Base-by-base conservation (phyloP, 257 asterid genomes). In the Mitragyna speciosa region DNA sequence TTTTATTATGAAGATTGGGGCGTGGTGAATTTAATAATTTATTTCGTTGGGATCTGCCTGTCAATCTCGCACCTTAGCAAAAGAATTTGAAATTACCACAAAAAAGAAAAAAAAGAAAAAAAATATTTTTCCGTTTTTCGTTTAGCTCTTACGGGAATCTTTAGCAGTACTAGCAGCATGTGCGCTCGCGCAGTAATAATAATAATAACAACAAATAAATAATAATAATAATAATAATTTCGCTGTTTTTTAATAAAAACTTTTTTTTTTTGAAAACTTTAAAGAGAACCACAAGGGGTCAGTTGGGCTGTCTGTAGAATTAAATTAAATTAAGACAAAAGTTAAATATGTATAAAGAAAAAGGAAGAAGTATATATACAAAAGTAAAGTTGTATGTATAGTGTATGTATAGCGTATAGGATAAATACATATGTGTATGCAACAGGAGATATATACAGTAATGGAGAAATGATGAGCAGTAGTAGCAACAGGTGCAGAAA, bases 41-140 rank as follows among this genome's bases (percentile, higher is more conserved):
- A 89, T 92, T 90, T 88, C 85, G 94, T 96, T 93, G 95, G 98
- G 97, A 93, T 93, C 97, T 88, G 88, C 86, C 97, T 95, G 96
- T 92, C 96, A 83, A 91, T 89, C 90, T 94, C 96, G 89, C 92
- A 58, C 54, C 48, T 22, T 73, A 31, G 72, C 48, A 56, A 82
- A 79, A 30, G 47, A 72, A 78, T 69, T 4, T 30, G 2, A 59
- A 54, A 64, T 15, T 31, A 51, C 1, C 41, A n/a, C 72, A 59
- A 63, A 45, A 64, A 73, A 64, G 36, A 83, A 80, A 73, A 19
- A 20, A 24, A 56, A 56, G 64, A 61, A 26, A 45, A 2, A 5
- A n/a, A n/a, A n/a, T n/a, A n/a, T n/a, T 85, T 86, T 80, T 83
- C 31, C 16, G 11, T 7, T 83, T 83, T 78, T 22, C 74, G 22